A percentile compares a stretch with the other conserved stretches of the same genome.
phyloP scores from a whole-genome alignment of 2,329 filamentous ascomycete species.

The Fusarium udum region DNA sequence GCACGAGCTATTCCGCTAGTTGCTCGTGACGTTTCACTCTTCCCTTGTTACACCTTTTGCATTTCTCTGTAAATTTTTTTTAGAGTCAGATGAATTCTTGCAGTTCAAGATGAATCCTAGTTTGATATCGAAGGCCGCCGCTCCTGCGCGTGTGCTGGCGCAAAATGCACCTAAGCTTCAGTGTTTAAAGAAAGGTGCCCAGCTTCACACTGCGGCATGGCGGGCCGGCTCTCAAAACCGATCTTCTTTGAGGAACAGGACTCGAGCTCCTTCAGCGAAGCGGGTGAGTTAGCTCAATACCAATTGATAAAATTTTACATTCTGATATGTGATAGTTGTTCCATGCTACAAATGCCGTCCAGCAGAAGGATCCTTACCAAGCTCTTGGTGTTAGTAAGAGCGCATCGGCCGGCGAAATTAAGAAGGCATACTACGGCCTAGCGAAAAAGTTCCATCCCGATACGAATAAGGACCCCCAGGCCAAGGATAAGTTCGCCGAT shows the following conservation, averaged over 20 bases:
- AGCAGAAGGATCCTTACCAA: slow-evolving; percentile 83
- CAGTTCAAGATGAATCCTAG: slow-evolving; percentile 57
- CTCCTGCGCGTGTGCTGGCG: slow-evolving; percentile 57
- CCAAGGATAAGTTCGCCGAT: slow-evolving; percentile 94
- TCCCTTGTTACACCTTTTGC: slow-evolving; percentile 10
- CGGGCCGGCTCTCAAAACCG: slow-evolving; percentile 31
- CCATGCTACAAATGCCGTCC: slow-evolving; percentile 66
- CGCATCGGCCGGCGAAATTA: slow-evolving; percentile 88
- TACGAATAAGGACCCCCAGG: slow-evolving; percentile 93
- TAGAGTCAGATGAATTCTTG: slow-evolving; percentile 44
- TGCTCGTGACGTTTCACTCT: slow-evolving; percentile 21
- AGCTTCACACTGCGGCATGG: slow-evolving; percentile 47
- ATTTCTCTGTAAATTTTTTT: slow-evolving; percentile 22
- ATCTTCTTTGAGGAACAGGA: slow-evolving; percentile 28
- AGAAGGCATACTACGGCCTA: slow-evolving; percentile 97
- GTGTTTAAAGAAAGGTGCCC: slow-evolving; percentile 51
- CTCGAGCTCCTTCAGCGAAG: slow-evolving; percentile 31
- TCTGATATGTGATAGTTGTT: slow-evolving; percentile 57
- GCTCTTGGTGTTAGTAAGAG: slow-evolving; percentile 84
- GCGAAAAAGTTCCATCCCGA: slow-evolving; percentile 99
- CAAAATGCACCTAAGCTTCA: slow-evolving; percentile 55
- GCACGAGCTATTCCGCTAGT: slow-evolving; percentile 23
- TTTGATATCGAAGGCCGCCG: slow-evolving; percentile 57
- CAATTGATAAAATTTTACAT: slow-evolving; percentile 7
- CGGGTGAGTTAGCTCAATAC: slow-evolving; percentile 43